phyloP scores from a whole-genome alignment of 208 protist species.

The Crithidia mellificae region DNA sequence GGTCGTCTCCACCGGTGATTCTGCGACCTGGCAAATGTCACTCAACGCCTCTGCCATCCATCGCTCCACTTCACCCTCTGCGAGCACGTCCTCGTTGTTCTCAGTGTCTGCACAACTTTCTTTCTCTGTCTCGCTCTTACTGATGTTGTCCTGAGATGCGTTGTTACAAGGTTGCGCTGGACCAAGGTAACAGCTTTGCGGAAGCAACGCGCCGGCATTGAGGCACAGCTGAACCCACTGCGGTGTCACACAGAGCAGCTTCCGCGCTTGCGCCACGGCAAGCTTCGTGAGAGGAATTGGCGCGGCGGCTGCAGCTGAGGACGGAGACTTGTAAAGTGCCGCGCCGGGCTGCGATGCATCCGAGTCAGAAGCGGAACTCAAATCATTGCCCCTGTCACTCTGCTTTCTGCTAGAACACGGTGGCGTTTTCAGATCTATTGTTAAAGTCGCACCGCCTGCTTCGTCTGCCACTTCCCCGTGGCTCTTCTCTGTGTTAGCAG shows the following conservation, averaged over 20 bases:
- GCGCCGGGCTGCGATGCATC: neutral
- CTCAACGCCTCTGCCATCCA: neutral
- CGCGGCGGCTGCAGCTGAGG: neutral
- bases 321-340: neutral
- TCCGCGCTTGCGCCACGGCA: constrained; percentile 26
- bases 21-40: neutral
- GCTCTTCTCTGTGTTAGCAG: no score
- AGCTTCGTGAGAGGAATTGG: constrained; percentile 28
- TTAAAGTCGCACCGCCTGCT: no score
- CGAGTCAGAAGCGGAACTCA: neutral
- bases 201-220: constrained; percentile 23
- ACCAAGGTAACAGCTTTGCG: neutral
- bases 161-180: neutral
- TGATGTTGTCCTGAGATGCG: neutral
- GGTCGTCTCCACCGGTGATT: neutral
- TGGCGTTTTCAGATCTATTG: no score
- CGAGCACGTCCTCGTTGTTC: no score
- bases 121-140: neutral
- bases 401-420: no score
- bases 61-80: neutral
- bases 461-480: no score
- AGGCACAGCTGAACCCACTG: constrained; percentile 69
- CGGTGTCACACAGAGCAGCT: constrained; percentile 49
- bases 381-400: no score
- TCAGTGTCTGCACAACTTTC: no score